phyloP scores from a whole-genome alignment of 2,329 filamentous ascomycete genomes.

The Parascedosporium putredinis region DNA sequence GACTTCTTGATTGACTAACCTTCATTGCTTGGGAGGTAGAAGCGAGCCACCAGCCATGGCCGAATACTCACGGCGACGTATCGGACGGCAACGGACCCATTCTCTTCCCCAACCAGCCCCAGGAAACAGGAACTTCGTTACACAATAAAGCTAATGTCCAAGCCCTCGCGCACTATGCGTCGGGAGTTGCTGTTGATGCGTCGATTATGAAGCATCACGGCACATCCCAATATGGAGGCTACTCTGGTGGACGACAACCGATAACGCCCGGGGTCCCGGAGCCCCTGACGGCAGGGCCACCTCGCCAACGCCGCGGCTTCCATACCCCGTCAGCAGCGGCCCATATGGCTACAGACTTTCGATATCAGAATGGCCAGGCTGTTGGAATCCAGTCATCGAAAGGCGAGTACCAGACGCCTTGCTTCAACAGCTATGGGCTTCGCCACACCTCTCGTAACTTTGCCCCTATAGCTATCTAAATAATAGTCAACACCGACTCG shows the following conservation, averaged over 20 bases:
- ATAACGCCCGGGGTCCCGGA: constrained; percentile 7
- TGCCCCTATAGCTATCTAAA: no score
- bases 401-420: no score
- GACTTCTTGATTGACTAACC: no score
- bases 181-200: not conserved
- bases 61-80: no score
- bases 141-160: not conserved
- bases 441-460: no score
- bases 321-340: no score
- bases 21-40: not conserved
- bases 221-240: not conserved
- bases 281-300: constrained; percentile 8
- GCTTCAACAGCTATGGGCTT: no score
- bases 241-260: not conserved
- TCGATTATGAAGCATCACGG: not conserved
- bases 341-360: no score
- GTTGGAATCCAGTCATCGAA: no score
- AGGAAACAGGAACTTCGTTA: not conserved
- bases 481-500: no score
- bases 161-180: not conserved
- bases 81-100: not conserved
- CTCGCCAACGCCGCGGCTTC: constrained; percentile 1
- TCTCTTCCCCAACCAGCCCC: not conserved
- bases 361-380: no score
- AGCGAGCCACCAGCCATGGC: not conserved